Base-by-base conservation (phyloP, 139 green algal genomes). In the Haematococcus lacustris region DNA sequence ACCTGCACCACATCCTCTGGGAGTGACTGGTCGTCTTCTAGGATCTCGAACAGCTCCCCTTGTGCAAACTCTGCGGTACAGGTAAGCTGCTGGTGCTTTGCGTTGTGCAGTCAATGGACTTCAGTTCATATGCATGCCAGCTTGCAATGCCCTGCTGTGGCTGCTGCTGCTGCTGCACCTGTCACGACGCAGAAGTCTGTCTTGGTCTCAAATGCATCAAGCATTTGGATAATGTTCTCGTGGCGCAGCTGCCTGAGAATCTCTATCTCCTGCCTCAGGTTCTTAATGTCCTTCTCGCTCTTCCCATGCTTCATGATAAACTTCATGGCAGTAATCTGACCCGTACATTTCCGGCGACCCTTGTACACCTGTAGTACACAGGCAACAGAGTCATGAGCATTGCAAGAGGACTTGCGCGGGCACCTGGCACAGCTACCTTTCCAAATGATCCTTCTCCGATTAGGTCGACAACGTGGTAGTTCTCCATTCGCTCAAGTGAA, bases 241-340 rank as follows among this genome's bases (percentile, higher is more conserved):
- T 98, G 93, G 6, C 86, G 76, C 61, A 98, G 84, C 51, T 86
- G 75, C 0, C 91, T 72, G 78, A 98, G 75, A 63, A 98, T 98
- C 62, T 97, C 93, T 32, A 98, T 97, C 78, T 98, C 93, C 78
- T 97, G 91, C 26, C 94, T 83, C 76, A 99, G 82, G 77, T 91
- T 95, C 28, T 80, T 81, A 40, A 98, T 88, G 71, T 99, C 95
- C 74, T 93, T 93, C 57, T 94, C 88, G 34, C 81, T 91, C 78
- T 97, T 97, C 40, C 91, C 93, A 71, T 84, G 84, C 83, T 99
- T 99, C 47, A 91, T 83, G 60, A 99, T 99, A 76, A 99, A 97
- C 76, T 99, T 99, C 83, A 99, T 93, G 1, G 95, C 95, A 26
- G 86, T 90, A n/a, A 93, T 97, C 76, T 96, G 91, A n/a, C 93